Base-by-base conservation (phyloP, 352 stramenopile species). In the Pythium guiyangense region DNA sequence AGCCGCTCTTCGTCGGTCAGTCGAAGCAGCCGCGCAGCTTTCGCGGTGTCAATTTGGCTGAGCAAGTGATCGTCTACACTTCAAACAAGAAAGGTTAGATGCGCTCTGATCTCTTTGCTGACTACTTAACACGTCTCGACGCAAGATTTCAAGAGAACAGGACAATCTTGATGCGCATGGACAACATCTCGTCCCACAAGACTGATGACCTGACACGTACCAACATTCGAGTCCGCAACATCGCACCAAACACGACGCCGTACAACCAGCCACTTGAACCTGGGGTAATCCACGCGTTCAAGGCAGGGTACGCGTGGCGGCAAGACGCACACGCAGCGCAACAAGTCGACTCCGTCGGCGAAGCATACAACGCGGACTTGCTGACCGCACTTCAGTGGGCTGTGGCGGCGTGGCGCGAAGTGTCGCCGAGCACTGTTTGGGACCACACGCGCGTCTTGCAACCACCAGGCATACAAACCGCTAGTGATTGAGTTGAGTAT, bases 111-210 rank as follows among this genome's bases (percentile, higher is more conserved):
- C 26, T 45, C 12, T 55, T 55, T 17, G 4, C 3, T 20, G n/a
- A 39, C 2, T 55, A n/a, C 34, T 35, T 55, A 8, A 34, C 31
- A 4, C 40, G 39, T 8, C 25, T 55, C 1, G 49, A 55, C 37
- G 20, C 15, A 2, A 22, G 20, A 6, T 55, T 47, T 37, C 9
- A 20, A 4, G 3, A n/a, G 9, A 2, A 45, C 17, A 5, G 49
- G 0, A 27, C 27, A 2, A 29, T 54, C 8, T 12, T 46, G 15
- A 29, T 54, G 6, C 8, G 43, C 0, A 54, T 44, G 49, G 31
- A 44, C n/a, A 54, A 45, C 49, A 27, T 44, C 5, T 54, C 18
- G 14, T 54, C 49, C 2, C 34, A 54, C 49, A 43, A 54, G 6
- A 54, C 49, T 6, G n/a, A 54, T 2, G 22, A 29, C 3, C 18